phyloP scores from a whole-genome alignment of 768 basidiomycete species.

The Russula abietina region DNA sequence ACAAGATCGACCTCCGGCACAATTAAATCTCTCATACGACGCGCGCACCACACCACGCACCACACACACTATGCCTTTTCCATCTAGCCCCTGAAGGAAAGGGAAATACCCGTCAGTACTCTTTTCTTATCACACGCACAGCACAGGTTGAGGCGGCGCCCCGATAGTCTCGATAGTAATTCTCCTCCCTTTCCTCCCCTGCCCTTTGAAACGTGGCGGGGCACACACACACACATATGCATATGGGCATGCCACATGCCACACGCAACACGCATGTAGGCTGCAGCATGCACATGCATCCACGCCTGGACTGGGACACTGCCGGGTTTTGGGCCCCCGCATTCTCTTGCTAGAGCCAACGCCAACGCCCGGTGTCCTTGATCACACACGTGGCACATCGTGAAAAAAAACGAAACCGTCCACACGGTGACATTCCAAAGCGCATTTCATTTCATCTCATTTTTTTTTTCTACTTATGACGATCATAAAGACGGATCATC shows the following conservation, averaged over 20 bases:
- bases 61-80: background rate
- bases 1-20: conserved; percentile 12
- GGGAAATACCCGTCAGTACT: background rate
- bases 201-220: conserved; percentile 18
- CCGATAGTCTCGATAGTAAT: background rate
- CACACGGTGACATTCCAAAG: background rate
- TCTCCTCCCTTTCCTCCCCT: background rate
- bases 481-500: background rate
- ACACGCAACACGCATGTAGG: background rate
- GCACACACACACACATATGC: too few relatives aligned
- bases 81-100: conserved; percentile 2
- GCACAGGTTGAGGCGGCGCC: background rate
- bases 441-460: too few relatives aligned
- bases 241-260: background rate
- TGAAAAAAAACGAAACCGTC: too few relatives aligned
- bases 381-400: conserved; percentile 5
- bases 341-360: background rate
- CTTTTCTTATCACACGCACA: background rate
- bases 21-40: background rate
- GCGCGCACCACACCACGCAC: background rate
- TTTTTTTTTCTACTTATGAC: background rate
- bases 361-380: background rate
- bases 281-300: background rate
- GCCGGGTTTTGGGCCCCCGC: background rate
- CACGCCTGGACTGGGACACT: background rate